phyloP scores from a whole-genome alignment of 129 eudicot genomes.

The Tagetes patula region DNA sequence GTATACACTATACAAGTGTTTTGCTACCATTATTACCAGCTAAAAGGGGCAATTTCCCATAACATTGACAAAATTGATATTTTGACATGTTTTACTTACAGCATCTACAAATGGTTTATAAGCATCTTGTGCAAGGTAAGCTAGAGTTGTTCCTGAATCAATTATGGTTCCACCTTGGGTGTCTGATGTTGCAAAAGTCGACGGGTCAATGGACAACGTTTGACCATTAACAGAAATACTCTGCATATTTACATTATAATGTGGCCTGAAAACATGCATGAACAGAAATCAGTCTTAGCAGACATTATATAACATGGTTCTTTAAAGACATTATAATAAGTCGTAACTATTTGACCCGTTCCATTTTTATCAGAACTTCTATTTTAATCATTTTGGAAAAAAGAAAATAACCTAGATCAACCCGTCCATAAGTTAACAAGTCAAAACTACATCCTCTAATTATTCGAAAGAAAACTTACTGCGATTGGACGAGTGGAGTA shows the following conservation, averaged over 20 bases:
- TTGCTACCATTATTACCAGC: no score
- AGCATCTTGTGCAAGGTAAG: slow-evolving; percentile 81
- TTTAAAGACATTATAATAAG: no score
- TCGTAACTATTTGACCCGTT: background rate
- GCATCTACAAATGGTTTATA: slow-evolving; percentile 67
- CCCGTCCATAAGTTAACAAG: no score
- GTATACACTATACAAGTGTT: no score
- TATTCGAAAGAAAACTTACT: background rate
- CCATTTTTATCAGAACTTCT: background rate
- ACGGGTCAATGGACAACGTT: slow-evolving; percentile 55
- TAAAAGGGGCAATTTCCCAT: background rate
- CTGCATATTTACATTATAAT: slow-evolving; percentile 71
- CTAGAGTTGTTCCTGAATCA: slow-evolving; percentile 95
- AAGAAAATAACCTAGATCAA: background rate
- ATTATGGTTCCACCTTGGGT: slow-evolving; percentile 86
- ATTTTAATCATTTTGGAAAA: no score
- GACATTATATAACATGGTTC: background rate
- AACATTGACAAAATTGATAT: background rate
- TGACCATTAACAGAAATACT: slow-evolving; percentile 83
- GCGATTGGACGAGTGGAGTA: background rate
- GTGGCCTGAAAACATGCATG: slow-evolving; percentile 61
- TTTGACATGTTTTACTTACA: slow-evolving; percentile 44
- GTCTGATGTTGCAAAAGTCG: slow-evolving; percentile 61
- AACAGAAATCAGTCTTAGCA: background rate
- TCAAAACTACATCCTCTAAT: background rate